Conservation (phyloP, 2,329 filamentous ascomycete species). For the Emmonsia crescens region DNA sequence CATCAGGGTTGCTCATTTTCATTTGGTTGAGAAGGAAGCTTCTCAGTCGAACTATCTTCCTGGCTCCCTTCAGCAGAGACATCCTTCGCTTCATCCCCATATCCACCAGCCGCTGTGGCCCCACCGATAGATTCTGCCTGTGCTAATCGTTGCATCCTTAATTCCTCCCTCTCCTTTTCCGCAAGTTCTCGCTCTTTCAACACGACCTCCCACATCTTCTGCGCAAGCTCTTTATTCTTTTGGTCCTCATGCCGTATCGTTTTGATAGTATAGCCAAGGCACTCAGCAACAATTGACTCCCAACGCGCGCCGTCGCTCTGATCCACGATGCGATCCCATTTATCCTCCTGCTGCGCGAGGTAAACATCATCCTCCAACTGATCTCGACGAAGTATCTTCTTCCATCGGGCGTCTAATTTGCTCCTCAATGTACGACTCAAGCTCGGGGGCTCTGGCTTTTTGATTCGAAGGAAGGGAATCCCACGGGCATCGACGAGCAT, state of each 20-base stretch:
- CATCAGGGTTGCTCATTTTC: neutral
- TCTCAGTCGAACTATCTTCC: neutral
- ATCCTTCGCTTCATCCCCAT: neutral
- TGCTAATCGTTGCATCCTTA: constrained; percentile 1
- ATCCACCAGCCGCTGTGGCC: neutral
- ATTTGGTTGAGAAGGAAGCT: neutral
- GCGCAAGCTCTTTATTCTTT: constrained; percentile 21
- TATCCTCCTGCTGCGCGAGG: constrained; percentile 31
- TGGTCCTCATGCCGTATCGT: constrained; percentile 20
- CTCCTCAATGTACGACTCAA: constrained; percentile 28
- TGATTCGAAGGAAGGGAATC: constrained; percentile 34
- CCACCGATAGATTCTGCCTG: neutral
- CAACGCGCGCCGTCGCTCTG: constrained; percentile 17
- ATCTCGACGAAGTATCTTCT: constrained; percentile 24
- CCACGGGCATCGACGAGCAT: constrained; percentile 32
- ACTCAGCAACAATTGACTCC: constrained; percentile 14
- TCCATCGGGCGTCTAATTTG: constrained; percentile 27
- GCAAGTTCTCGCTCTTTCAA: constrained; percentile 29
- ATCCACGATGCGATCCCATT: constrained; percentile 29
- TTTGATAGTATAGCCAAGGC: constrained; percentile 15
- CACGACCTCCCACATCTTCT: constrained; percentile 31
- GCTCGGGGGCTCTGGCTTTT: constrained; percentile 34
- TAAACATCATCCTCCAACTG: constrained; percentile 21
- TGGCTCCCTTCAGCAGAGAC: neutral
- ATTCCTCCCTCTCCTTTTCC: constrained; percentile 19